Conservation (phyloP, 192 early-diverging fungal genomes). For the Chytriomyces hyalinus region DNA sequence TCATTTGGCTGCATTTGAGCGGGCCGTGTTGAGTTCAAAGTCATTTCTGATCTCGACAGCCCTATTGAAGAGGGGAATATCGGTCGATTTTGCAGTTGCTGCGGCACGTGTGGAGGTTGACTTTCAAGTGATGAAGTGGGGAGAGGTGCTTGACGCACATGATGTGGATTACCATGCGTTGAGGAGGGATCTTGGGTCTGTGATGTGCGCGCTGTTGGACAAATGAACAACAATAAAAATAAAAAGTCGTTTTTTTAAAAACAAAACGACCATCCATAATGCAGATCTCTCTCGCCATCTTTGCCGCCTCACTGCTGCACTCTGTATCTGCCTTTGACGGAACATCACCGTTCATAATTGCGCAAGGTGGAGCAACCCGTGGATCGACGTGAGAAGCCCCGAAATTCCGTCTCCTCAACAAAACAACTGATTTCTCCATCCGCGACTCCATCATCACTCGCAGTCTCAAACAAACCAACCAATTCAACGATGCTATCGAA, state of each 20-base stretch:
- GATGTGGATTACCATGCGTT: constrained; percentile 20
- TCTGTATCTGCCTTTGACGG: constrained; percentile 18
- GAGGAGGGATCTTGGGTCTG: constrained; percentile 22
- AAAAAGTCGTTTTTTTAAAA: background rate
- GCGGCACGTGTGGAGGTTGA: constrained; percentile 85
- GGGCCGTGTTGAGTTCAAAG: constrained; percentile 82
- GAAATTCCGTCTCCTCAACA: background rate
- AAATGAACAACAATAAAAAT: constrained; percentile 6
- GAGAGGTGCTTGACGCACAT: constrained; percentile 81
- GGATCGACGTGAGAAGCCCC: background rate
- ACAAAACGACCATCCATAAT: background rate
- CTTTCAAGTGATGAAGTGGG: constrained; percentile 90
- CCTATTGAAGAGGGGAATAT: constrained; percentile 76
- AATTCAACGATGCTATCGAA: constrained; percentile 10
- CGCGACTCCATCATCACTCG: background rate
- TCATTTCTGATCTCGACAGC: constrained; percentile 89
- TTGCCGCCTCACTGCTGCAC: background rate
- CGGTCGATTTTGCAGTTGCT: constrained; percentile 74
- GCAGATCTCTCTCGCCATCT: background rate
- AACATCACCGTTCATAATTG: constrained; percentile 20
- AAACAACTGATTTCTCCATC: background rate
- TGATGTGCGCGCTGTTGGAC: background rate
- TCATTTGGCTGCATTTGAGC: constrained; percentile 72
- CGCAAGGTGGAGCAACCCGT: background rate
- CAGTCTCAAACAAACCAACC: background rate